A percentile compares a stretch with the other conserved stretches of the same genome.
Evolutionary conservation across 352 stramenopile species (phyloP).

Genomic region (Saprolegnia parasitica): DNA sequence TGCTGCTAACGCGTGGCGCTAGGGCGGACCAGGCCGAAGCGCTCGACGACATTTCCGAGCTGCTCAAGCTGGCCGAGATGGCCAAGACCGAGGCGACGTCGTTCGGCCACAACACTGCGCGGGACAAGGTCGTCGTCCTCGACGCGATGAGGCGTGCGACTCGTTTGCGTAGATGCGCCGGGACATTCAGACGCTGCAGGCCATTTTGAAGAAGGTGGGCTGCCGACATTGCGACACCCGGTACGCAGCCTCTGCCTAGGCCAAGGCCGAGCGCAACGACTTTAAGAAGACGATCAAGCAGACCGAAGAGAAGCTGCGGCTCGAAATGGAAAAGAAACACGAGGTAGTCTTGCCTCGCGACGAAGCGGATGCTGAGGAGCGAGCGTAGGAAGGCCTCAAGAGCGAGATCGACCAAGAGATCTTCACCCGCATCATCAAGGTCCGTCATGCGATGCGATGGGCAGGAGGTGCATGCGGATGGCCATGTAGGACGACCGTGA

Average conservation of each 20-base stretch:
- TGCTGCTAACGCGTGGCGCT: constrained; percentile 50
- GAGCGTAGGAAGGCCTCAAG: constrained; percentile 54
- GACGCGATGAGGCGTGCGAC: neutral
- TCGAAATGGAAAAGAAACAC: constrained; percentile 62
- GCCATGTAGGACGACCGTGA: constrained; percentile 66
- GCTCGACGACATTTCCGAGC: constrained; percentile 61
- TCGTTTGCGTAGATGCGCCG: constrained; percentile 48
- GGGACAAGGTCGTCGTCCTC: constrained; percentile 52
- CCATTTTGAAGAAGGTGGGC: constrained; percentile 67
- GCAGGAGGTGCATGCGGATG: neutral
- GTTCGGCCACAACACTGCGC: constrained; percentile 63
- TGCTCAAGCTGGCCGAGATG: constrained; percentile 74
- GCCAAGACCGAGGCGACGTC: constrained; percentile 69
- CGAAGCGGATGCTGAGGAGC: neutral
- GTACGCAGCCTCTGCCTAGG: constrained; percentile 31
- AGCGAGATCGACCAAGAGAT: constrained; percentile 82
- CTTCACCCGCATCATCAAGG: constrained; percentile 80
- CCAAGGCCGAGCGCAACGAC: constrained; percentile 65
- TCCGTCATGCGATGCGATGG: constrained; percentile 11
- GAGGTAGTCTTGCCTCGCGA: constrained; percentile 35
- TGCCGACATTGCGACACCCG: neutral
- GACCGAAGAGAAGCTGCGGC: constrained; percentile 51
- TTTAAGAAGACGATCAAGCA: constrained; percentile 80
- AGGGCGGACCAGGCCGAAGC: constrained; percentile 32
- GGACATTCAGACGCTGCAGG: constrained; percentile 63